Evolutionary conservation across 2,329 filamentous ascomycete species (phyloP), one percentile per base, ranked within the genome.

Genomic region (Remersonia thermophila): DNA sequence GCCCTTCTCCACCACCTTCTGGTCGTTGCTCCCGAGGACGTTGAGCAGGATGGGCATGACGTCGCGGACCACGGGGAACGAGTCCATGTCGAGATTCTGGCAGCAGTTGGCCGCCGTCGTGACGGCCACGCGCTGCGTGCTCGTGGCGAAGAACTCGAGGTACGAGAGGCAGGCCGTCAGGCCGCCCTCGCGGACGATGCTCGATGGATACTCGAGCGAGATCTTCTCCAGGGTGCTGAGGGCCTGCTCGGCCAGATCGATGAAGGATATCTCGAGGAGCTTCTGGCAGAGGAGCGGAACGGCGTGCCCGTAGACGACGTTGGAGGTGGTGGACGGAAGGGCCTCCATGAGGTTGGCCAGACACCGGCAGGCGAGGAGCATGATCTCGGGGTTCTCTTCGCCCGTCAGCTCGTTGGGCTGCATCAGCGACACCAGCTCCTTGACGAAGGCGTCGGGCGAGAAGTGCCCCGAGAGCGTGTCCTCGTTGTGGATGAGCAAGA

Each of bases 71-170:
- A 93, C 87, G 1, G 77, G 67, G 53, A 98, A 98, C 0, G 85
- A 93, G 51, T 96, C 91, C 49, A 89, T 81, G 1, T 87, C 84
- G 13, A 98, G 91, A 54, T 95, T 95, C 44, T 91, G 83, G 57
- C 93, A 98, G 63, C 91, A 98, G 54, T 98, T 98, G 38, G 91
- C 93, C 8, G 93, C 91, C 10, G 89, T 98, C 3, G 87, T 96
- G 7, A 98, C 91, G 6, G 91, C 91, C 11, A 89, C 95, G 46
- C 91, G 77, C 59, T 98, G 91, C 2, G 91, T 96, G 57, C 89
- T 91, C 0, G 91, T 98, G 12, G 89, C 82, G 52, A 98, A 98
- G 61, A 98, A 98, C 55, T 98, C 91, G 39, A 98, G 72, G 55
- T 91, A 96, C 0, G 84, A 93, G 46, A 98, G 64, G 53, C 91